Evolutionary conservation across 495 filamentous ascomycete genomes (phyloP).

Genomic region (Paragyromitra xinjiangensis): DNA sequence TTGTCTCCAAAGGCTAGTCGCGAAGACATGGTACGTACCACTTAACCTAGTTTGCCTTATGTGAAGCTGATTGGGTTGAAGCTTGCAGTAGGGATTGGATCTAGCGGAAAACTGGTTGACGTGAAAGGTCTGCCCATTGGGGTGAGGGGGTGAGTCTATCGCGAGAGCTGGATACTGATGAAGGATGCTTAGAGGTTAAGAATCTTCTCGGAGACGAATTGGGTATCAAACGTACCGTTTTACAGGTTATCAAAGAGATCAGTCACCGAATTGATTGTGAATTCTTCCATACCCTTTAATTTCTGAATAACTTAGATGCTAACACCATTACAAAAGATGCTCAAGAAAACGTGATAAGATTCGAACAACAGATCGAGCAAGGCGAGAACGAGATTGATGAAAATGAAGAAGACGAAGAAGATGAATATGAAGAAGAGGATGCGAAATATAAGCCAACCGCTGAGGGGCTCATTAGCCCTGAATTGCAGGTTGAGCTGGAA

Average conservation of each 20-base stretch:
- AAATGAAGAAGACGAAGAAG: conserved; percentile 44
- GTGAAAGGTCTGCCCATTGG: conserved; percentile 58
- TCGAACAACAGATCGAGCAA: conserved; percentile 72
- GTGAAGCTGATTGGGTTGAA: conserved; percentile 54
- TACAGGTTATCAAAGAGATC: conserved; percentile 74
- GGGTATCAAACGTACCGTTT: conserved; percentile 61
- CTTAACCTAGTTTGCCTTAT: background rate
- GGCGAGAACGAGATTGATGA: conserved; percentile 63
- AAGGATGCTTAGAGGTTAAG: conserved; percentile 63
- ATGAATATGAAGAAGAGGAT: conserved; percentile 42
- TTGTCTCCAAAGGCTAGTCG: conserved; percentile 63
- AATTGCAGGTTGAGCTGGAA: conserved; percentile 79
- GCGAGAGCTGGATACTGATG: background rate
- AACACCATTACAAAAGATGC: conserved; percentile 65
- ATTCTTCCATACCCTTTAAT: conserved; percentile 3
- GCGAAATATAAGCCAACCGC: conserved; percentile 61
- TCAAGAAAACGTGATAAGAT: conserved; percentile 73
- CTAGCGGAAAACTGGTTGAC: conserved; percentile 66
- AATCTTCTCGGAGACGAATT: conserved; percentile 69
- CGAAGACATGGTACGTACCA: conserved; percentile 63
- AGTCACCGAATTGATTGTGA: conserved; percentile 77
- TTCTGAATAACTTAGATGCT: conserved; percentile 14
- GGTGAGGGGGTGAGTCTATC: background rate
- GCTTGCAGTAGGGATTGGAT: conserved; percentile 61
- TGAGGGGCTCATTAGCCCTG: conserved; percentile 68